Percentiles rank a stretch among this genome's conserved stretches.
These are phyloP conservation scores for Pichia terricola DNA, from an alignment of 1,139 yeast genomes.

Conservation along the genomic window DNA sequence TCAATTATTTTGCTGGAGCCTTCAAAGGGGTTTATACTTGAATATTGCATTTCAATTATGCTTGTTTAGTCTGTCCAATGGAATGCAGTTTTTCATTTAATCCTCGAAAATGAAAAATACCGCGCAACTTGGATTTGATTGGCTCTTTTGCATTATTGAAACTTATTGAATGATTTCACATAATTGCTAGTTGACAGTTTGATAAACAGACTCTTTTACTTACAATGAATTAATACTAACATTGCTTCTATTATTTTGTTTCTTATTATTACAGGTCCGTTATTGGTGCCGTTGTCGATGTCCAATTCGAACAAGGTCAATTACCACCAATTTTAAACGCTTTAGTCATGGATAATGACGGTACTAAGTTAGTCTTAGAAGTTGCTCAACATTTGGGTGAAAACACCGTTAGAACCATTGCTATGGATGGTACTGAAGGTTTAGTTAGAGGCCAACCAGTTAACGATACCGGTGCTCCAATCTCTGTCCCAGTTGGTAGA, in stretches of 20 bases:
- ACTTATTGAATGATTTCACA: no score
- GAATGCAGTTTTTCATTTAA: no score
- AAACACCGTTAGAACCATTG: constrained; percentile 99
- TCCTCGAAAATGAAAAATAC: no score
- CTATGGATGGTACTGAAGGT: constrained; percentile 99
- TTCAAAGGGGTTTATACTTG: no score
- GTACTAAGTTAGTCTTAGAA: constrained; percentile 78
- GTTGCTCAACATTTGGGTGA: constrained; percentile 99
- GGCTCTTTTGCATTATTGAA: no score
- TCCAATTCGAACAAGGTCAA: constrained; percentile 95
- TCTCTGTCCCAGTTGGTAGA: constrained; percentile 98
- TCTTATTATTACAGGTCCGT: constrained; percentile 56
- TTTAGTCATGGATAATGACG: constrained; percentile 70
- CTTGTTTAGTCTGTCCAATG: no score
- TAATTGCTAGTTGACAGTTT: no score
- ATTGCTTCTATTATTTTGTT: neutral
- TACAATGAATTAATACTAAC: constrained; percentile 11
- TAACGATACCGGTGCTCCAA: constrained; percentile 94
- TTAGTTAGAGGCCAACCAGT: constrained; percentile 95
- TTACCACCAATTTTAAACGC: constrained; percentile 97
- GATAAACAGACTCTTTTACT: no score
- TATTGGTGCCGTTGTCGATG: constrained; percentile 99
- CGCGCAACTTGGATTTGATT: no score
- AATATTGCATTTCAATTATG: no score
- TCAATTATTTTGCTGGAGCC: no score